phyloP scores from a whole-genome alignment of 2,329 filamentous ascomycete genomes.

The Aspergillus oerlinghausenensis region DNA sequence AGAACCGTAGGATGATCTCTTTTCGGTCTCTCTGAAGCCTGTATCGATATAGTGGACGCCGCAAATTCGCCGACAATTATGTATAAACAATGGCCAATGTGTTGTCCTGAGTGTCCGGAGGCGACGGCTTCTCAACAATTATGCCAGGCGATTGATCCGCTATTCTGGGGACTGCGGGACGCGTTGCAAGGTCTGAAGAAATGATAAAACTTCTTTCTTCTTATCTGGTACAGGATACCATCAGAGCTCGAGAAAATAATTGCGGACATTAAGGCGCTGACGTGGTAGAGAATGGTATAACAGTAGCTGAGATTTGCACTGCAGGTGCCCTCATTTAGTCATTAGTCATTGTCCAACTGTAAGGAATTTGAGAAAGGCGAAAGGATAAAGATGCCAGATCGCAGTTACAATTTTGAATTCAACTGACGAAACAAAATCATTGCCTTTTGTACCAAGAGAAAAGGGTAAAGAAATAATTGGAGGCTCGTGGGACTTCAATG shows the following conservation, averaged over 20 bases:
- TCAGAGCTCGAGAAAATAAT: not conserved
- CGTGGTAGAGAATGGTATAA: not conserved
- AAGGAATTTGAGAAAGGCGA: not conserved
- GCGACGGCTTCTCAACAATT: not conserved
- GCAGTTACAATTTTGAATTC: not conserved
- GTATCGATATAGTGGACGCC: not conserved
- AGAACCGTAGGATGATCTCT: not conserved
- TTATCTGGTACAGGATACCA: not conserved
- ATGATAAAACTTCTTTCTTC: not conserved
- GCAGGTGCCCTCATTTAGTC: not conserved
- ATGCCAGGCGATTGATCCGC: not conserved
- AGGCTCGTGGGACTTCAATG: not conserved
- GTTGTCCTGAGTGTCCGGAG: not conserved
- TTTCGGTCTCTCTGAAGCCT: not conserved
- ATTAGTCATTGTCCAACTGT: not conserved
- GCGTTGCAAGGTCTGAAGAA: not conserved
- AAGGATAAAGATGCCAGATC: not conserved
- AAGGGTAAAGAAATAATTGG: not conserved
- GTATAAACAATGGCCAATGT: not conserved
- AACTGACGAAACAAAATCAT: not conserved
- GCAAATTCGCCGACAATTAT: not conserved
- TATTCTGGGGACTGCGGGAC: not conserved
- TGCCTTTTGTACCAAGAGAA: not conserved
- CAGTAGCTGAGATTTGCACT: not conserved
- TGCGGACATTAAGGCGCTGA: not conserved